Conservation (phyloP, 306 rosid species). For the Luffa aegyptiaca region DNA sequence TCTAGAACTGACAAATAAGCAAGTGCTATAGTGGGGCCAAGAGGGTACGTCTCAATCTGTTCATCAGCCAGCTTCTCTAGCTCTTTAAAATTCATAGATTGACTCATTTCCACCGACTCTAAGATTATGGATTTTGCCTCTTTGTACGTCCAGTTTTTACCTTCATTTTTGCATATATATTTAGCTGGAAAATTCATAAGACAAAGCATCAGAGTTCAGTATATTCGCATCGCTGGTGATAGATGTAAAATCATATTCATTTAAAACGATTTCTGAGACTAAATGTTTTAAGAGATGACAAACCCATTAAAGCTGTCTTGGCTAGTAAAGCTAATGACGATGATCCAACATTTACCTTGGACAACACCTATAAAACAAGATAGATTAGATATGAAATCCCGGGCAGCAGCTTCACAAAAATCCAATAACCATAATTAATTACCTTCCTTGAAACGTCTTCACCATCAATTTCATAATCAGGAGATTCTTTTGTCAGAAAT, state of each 20-base stretch:
- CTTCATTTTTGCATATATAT: constrained; percentile 74
- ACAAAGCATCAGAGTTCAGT: constrained; percentile 17
- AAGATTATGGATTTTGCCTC: constrained; percentile 77
- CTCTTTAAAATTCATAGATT: constrained; percentile 49
- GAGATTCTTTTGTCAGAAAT: constrained; percentile 55
- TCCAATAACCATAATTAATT: constrained; percentile 1
- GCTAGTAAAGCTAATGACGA: constrained; percentile 83
- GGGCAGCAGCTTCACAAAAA: neutral
- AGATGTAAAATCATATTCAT: constrained; percentile 13
- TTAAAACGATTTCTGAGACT: constrained; percentile 7
- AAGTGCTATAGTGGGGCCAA: constrained; percentile 84
- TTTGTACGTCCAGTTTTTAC: constrained; percentile 70
- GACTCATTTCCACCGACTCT: constrained; percentile 82
- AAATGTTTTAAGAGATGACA: constrained; percentile 22
- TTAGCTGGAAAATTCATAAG: constrained; percentile 55
- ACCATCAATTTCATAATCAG: constrained; percentile 45
- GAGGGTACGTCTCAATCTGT: constrained; percentile 79
- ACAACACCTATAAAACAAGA: constrained; percentile 51
- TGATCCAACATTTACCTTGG: constrained; percentile 80
- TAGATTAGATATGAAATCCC: constrained; percentile 15
- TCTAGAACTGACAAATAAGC: constrained; percentile 67
- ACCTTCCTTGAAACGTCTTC: constrained; percentile 65
- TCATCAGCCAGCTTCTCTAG: constrained; percentile 68
- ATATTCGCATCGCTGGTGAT: neutral
- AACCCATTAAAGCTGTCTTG: constrained; percentile 83